phyloP scores from a whole-genome alignment of 352 stramenopile genomes.

The Peronospora tabacina region DNA sequence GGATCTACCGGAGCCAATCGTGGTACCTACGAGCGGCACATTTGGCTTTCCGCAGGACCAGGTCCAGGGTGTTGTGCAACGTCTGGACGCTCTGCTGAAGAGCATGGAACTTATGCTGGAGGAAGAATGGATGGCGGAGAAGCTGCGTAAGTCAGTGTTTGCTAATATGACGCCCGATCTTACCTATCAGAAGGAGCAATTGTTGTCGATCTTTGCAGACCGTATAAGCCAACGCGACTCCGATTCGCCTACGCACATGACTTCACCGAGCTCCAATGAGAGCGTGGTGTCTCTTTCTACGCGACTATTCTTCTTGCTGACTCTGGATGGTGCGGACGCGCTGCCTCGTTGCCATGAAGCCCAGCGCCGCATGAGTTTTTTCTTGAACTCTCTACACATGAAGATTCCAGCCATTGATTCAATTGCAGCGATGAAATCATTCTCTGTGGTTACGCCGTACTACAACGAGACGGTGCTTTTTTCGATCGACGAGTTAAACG shows the following conservation, averaged over 20 bases:
- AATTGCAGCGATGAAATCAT: constrained; percentile 83
- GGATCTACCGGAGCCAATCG: constrained; percentile 68
- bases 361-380: constrained; percentile 86
- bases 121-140: constrained; percentile 83
- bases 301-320: constrained; percentile 78
- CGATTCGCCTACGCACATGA: constrained; percentile 30
- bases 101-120: constrained; percentile 81
- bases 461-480: constrained; percentile 86
- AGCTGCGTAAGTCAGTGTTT: constrained; percentile 70
- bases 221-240: constrained; percentile 51
- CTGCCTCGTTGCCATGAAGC: constrained; percentile 79
- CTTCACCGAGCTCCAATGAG: constrained; percentile 69
- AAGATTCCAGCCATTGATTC: constrained; percentile 77
- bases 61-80: constrained; percentile 67
- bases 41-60: constrained; percentile 70
- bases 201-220: constrained; percentile 70
- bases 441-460: constrained; percentile 85
- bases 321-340: constrained; percentile 73
- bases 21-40: constrained; percentile 40
- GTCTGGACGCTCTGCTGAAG: constrained; percentile 69
- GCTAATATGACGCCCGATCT: constrained; percentile 70
- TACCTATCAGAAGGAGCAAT: constrained; percentile 68
- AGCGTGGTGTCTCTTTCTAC: constrained; percentile 72
- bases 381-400: constrained; percentile 85
- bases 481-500: constrained; percentile 77